phyloP scores from a whole-genome alignment of 2,329 filamentous ascomycete species.

The Microascus cirrosus region DNA sequence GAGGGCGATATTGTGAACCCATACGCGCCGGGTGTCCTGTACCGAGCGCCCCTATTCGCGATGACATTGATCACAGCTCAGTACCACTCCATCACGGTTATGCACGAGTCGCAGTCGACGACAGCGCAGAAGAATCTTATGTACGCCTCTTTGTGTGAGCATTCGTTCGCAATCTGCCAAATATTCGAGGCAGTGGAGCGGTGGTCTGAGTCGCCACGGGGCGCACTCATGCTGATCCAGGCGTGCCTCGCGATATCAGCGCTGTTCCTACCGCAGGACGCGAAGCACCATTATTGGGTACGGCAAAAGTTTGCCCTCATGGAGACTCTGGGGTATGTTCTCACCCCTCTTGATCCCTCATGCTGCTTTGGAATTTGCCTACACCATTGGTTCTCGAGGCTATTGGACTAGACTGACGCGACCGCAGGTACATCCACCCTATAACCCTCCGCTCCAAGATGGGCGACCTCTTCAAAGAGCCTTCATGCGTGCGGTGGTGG shows the following conservation, averaged over 20 bases:
- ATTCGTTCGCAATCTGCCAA: slow-evolving; percentile 62
- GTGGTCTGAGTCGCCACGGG: slow-evolving; percentile 59
- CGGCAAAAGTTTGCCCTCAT: slow-evolving; percentile 67
- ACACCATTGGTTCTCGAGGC: background rate
- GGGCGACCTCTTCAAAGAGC: slow-evolving; percentile 62
- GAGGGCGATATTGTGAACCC: slow-evolving; percentile 64
- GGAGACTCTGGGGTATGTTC: slow-evolving; percentile 63
- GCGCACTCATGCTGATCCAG: slow-evolving; percentile 62
- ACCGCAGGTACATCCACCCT: slow-evolving; percentile 67
- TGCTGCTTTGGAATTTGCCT: background rate
- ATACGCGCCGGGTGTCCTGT: slow-evolving; percentile 58
- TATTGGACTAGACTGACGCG: slow-evolving; percentile 21
- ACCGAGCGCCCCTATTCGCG: slow-evolving; percentile 57
- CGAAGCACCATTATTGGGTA: slow-evolving; percentile 65
- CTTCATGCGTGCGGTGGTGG: slow-evolving; percentile 75
- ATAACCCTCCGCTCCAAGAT: slow-evolving; percentile 62
- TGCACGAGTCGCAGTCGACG: slow-evolving; percentile 68
- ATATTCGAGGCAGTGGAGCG: slow-evolving; percentile 68
- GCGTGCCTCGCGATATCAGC: slow-evolving; percentile 64
- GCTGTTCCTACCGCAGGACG: slow-evolving; percentile 69
- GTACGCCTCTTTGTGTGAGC: slow-evolving; percentile 41
- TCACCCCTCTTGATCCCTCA: background rate
- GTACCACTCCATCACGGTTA: slow-evolving; percentile 66
- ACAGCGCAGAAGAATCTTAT: slow-evolving; percentile 39
- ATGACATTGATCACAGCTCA: slow-evolving; percentile 68